Base-by-base conservation (phyloP, 2,329 filamentous ascomycete genomes). In the Hymenoscyphus scutula region DNA sequence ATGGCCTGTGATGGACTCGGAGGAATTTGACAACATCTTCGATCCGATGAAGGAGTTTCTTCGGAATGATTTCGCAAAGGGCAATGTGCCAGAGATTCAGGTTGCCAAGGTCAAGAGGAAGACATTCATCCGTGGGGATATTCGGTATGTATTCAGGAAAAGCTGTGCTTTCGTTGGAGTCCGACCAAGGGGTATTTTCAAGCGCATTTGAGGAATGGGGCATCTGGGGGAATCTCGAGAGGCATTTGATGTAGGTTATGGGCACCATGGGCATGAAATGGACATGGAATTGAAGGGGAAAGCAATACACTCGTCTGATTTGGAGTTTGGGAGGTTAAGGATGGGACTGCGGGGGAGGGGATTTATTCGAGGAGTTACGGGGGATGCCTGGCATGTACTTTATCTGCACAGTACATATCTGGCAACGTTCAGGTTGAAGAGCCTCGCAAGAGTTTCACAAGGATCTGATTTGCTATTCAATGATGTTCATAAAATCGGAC, bases 71-170 rank as follows among this genome's bases (percentile, higher is more conserved):
- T 72, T 68, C 60, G 63, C 62, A 10, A 62, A 57, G 19, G 62
- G 59, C 19, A 57, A 54, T 25, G 62, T 62, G 11, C 70, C 69
- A 10, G 66, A 63, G n/a, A 64, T 73, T 19, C 60, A 55, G 4
- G 64, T 72, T 45, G 68, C 69, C n/a, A 72, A 68, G 54, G 70
- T 73, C 2, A 73, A 70, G 62, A 66, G 72, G 56, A 70, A 73
- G 63, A 59, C 62, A 25, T 72, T 68, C 34, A 66, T 73, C 13
- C 63, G 72, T 57, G 71, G 71, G 1, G 69, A 70, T 68, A 38
- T 71, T 53, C 41, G 67, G 58, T 71, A 70, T 63, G 68, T 63
- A 11, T 70, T 72, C 48, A 59, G 71, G 62, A 70, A 69, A 61
- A 63, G 62, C 13, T 70, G 69, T 59, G 59, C 67, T 19, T 66